These are phyloP conservation scores for Colletotrichum somersetense DNA, from an alignment of 2,329 filamentous ascomycete genomes.

Conservation along the genomic window DNA sequence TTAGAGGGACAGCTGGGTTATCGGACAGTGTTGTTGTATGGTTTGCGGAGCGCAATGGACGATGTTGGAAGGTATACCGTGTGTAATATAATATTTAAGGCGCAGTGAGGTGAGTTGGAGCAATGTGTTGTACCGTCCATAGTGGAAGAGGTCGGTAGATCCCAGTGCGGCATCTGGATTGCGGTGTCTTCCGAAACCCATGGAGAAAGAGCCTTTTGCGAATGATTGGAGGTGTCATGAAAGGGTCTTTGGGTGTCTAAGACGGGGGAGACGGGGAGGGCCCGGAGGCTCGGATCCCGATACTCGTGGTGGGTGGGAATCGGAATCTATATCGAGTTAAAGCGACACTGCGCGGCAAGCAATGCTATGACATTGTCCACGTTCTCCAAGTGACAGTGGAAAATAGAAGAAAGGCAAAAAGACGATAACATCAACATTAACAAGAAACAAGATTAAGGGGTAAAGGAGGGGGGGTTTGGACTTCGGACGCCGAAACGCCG, in stretches of 20 bases:
- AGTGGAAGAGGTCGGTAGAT: constrained; percentile 16
- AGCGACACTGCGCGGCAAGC: not conserved
- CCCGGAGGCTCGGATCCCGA: constrained; percentile 20
- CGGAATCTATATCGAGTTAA: constrained; percentile 7
- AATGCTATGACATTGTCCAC: not conserved
- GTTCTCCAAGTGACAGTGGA: not conserved
- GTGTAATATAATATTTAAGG: not conserved
- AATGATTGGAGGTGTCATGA: constrained; percentile 30
- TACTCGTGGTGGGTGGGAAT: constrained; percentile 1
- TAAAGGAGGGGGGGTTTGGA: constrained; percentile 3
- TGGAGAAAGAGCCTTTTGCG: constrained; percentile 4
- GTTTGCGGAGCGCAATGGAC: constrained; percentile 2
- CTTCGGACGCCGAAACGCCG: constrained; percentile 39
- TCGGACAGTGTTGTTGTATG: constrained; percentile 20
- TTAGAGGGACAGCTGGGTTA: constrained; percentile 8
- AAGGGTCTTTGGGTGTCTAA: not conserved
- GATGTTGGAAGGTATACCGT: not conserved
- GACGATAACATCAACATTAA: too few species aligned
- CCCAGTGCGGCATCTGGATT: constrained; percentile 33
- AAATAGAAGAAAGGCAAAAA: not conserved
- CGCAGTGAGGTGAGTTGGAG: constrained; percentile 3
- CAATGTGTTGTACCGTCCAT: not conserved
- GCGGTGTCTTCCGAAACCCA: constrained; percentile 28
- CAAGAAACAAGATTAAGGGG: not conserved
- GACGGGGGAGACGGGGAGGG: constrained; percentile 22